Base-by-base conservation (phyloP, 305 asterid species). In the Euphrasia arctica region DNA sequence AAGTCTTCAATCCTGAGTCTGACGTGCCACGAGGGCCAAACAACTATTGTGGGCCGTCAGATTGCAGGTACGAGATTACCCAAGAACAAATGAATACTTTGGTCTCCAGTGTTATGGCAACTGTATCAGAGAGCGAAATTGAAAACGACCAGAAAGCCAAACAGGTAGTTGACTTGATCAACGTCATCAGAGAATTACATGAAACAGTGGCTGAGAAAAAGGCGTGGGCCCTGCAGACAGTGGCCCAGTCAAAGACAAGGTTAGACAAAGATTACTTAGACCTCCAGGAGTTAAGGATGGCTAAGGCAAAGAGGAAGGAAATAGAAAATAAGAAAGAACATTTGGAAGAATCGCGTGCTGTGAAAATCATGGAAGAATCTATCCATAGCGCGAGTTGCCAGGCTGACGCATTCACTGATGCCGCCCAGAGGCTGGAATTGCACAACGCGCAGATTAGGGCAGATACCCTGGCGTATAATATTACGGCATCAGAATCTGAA, bases 231-330 rank as follows among this genome's bases (percentile, higher is more conserved):
- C 36, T 32, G 5, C 61, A 75, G 66, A 85, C 78, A 78, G 86
- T 80, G 1, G 68, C 79, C 63, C 86, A 83, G 66, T 85, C 86
- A 25, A 90, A 84, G 1, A 76, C 73, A 34, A 81, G 72, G 75
- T 71, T 83, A 58, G 75, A 83, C 61, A 69, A 79, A 65, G 82
- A 81, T 70, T 63, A 74, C 47, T 69, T 34, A 34, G 42, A 34
- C 9, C 9, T 34, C 42, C 42, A 34, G 42, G 42, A 34, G 42
- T 34, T 34, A 6, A 32, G 36, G 36, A 32, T 32, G 36, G 36
- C 36, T 32, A 32, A 32, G 5, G 36, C 36, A 3, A 32, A 32
- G 36, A 32, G 0, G 36, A 5, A 32, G 36, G 36, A 32, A 32
- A 32, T 32, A 5, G 36, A 71, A 73, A 77, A 78, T 32, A 83